Conservation (phyloP, 805 yeast species). For the Candida nonsorbophila region DNA sequence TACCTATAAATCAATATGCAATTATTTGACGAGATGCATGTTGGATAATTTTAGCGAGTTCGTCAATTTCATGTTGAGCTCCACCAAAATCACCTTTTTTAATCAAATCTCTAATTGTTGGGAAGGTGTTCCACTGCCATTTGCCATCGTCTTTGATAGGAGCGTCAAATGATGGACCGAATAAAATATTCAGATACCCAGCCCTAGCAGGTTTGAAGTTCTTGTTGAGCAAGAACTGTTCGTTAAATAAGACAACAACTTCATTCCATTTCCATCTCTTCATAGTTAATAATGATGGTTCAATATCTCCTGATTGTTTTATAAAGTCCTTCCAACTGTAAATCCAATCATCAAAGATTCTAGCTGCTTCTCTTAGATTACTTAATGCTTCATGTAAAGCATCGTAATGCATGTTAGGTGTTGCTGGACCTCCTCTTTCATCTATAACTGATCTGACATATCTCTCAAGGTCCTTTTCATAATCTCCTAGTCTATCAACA, state of each 20-base stretch:
- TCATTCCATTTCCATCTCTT: slow-evolving; percentile 80
- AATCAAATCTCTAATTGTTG: slow-evolving; percentile 68
- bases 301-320: slow-evolving; percentile 44
- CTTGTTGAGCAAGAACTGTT: slow-evolving; percentile 38
- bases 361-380: slow-evolving; percentile 30
- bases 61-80: slow-evolving; percentile 52
- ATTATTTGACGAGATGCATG: slow-evolving; percentile 10
- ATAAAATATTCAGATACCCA: slow-evolving; percentile 62
- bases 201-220: slow-evolving; percentile 46
- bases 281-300: slow-evolving; percentile 67
- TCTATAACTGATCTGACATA: slow-evolving; percentile 19
- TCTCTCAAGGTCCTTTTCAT: slow-evolving; percentile 42
- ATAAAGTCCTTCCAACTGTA: slow-evolving; percentile 56
- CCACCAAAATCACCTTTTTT: slow-evolving; percentile 40
- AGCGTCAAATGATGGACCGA: slow-evolving; percentile 62
- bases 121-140: slow-evolving; percentile 63
- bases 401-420: slow-evolving; percentile 17
- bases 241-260: slow-evolving; percentile 53
- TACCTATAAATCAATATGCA: background rate
- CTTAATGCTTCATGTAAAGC: slow-evolving; percentile 19
- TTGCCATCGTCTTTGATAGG: slow-evolving; percentile 36
- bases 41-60: slow-evolving; percentile 26
- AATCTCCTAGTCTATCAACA: slow-evolving; percentile 38
- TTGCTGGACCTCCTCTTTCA: slow-evolving; percentile 5
- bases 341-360: slow-evolving; percentile 47